phyloP scores from a whole-genome alignment of 2,329 filamentous ascomycete species.

The Hawksworthiomyces lignivorus region DNA sequence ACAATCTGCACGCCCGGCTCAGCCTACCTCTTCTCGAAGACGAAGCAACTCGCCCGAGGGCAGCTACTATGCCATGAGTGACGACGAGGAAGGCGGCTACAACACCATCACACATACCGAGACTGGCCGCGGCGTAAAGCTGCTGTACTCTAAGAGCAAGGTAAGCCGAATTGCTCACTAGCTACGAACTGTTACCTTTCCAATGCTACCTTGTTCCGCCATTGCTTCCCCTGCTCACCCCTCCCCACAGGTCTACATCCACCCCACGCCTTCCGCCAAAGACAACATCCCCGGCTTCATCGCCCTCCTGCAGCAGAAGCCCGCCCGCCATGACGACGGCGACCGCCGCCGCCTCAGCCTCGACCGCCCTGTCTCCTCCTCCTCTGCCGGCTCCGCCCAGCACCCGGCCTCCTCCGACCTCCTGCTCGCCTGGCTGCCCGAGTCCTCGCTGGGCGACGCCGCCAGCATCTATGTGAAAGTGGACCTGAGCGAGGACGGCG shows the following conservation, averaged over 20 bases:
- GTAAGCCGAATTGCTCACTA: slow-evolving; percentile 34
- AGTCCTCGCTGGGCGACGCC: slow-evolving; percentile 77
- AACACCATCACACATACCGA: slow-evolving; percentile 80
- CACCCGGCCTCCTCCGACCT: slow-evolving; percentile 60
- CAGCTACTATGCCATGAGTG: slow-evolving; percentile 92
- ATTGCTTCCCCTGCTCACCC: slow-evolving; percentile 15
- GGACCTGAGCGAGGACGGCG: slow-evolving; percentile 63
- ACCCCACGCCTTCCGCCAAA: slow-evolving; percentile 84
- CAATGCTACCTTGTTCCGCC: too few species aligned
- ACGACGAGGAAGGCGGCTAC: slow-evolving; percentile 93
- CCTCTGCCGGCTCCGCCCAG: slow-evolving; percentile 22
- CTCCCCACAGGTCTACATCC: slow-evolving; percentile 72
- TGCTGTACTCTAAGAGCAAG: slow-evolving; percentile 96
- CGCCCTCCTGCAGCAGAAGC: slow-evolving; percentile 85
- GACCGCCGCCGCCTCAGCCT: slow-evolving; percentile 10
- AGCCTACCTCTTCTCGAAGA: slow-evolving; percentile 12
- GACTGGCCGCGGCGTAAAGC: slow-evolving; percentile 77
- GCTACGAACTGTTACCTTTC: too few species aligned
- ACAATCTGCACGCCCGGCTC: not conserved
- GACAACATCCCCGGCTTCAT: slow-evolving; percentile 96
- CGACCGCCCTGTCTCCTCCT: slow-evolving; percentile 35
- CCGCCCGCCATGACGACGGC: slow-evolving; percentile 29
- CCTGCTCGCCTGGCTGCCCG: slow-evolving; percentile 87
- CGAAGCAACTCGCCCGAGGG: slow-evolving; percentile 63
- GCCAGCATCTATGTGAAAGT: slow-evolving; percentile 92